These are phyloP conservation scores for Acanthochlamys bracteata DNA, from an alignment of 106 monocot species.

Conservation along the genomic window DNA sequence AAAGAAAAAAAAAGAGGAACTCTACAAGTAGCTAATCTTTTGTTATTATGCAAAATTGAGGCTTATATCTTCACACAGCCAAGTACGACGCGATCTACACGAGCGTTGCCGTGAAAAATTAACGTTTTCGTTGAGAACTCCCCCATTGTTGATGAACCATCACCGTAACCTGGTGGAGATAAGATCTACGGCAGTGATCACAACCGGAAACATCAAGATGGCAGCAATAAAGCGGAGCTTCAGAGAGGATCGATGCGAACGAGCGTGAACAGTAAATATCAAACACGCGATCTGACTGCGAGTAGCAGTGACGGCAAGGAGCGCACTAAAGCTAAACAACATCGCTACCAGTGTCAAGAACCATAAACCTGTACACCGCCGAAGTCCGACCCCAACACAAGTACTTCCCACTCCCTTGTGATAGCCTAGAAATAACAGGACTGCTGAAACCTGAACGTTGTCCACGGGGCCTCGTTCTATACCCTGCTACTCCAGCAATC, in stretches of 20 bases:
- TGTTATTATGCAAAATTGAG: too few relatives aligned
- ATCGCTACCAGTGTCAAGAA: conserved; percentile 24
- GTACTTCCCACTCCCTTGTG: conserved; percentile 42
- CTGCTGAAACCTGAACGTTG: conserved; percentile 6
- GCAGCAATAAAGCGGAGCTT: conserved; percentile 11
- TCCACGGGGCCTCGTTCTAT: neutral
- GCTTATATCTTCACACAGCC: too few relatives aligned
- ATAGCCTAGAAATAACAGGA: conserved; percentile 30
- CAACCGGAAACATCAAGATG: conserved; percentile 1
- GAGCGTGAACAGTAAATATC: neutral
- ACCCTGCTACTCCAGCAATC: neutral
- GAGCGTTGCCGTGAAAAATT: too few relatives aligned
- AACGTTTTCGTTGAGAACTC: too few relatives aligned
- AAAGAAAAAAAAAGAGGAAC: too few relatives aligned
- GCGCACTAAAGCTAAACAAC: conserved; percentile 41
- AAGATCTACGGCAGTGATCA: conserved; percentile 3
- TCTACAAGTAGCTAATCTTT: too few relatives aligned
- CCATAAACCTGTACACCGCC: conserved; percentile 7
- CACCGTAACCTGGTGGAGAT: too few relatives aligned
- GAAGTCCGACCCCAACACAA: conserved; percentile 44
- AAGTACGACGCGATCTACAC: too few relatives aligned
- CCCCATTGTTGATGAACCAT: too few relatives aligned
- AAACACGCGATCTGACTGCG: conserved; percentile 20
- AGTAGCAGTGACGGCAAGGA: conserved; percentile 36
- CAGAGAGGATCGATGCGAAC: conserved; percentile 14